Base-by-base conservation (phyloP, 2,329 filamentous ascomycete genomes). In the Cytospora paraplurivora region DNA sequence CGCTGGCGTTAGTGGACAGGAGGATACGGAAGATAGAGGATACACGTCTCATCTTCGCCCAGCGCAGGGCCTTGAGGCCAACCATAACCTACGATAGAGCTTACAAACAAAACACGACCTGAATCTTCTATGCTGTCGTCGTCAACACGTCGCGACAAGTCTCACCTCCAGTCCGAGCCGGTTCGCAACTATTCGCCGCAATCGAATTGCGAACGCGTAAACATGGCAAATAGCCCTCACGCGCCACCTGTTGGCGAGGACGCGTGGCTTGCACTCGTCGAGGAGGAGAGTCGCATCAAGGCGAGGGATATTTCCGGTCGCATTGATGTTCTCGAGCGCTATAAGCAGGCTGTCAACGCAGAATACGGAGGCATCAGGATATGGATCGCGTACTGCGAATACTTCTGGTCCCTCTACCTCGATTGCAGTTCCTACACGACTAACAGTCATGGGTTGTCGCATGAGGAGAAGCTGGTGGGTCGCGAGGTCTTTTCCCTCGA, bases 361-460 rank as follows among this genome's bases (percentile, higher is more conserved):
- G 91, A 94, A 75, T 88, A 89, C 12, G 87, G 84, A 68, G 93
- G 91, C 70, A 79, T 89, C 65, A 86, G 85, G 67, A 78, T 94
- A 49, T 95, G 91, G 91, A 82, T 88, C 65, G 83, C 87, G 34
- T 94, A 93, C 72, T 91, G 88, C 75, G 87, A 93, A 70, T 94
- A 89, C 76, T 87, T 93, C 67, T 88, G 88, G 81, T 84, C 85
- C 21, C 85, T 93, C 12, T 88, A 91, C 74, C 81, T 82, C 58
- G 85, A 85, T 68, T 87, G 85, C 69, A 85, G 88, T 73, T 82
- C 75, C 50, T 73, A 81, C 63, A 63, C 51, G n/a, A 53, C 58
- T 41, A 75, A 77, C 60, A 81, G 84, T 61, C 77, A 81, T 21
- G 79, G 79, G 50, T 87, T 86, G 83, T 77, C 87, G 7, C 82